A percentile compares a stretch with the other conserved stretches of the same genome.
Evolutionary conservation across 257 asterid genomes (phyloP).

Genomic region (Jacaranda copaia): DNA sequence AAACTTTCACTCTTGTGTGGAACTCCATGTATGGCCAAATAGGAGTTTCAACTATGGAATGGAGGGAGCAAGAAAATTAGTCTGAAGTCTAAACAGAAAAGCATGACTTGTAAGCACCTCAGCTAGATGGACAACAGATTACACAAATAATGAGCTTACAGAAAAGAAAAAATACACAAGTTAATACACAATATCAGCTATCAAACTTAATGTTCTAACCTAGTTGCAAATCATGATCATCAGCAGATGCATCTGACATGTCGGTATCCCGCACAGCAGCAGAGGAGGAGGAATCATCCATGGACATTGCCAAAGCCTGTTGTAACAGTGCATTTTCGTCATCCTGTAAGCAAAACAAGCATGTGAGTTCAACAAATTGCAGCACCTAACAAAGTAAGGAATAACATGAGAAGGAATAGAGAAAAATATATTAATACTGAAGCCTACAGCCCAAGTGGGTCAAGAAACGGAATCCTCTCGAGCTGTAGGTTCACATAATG

Average conservation of each 20-base stretch:
- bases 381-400: background rate
- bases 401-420: background rate
- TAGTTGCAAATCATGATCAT: slow-evolving; percentile 90
- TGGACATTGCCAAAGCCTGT: slow-evolving; percentile 98
- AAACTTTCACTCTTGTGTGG: too few relatives aligned
- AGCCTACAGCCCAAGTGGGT: background rate
- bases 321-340: slow-evolving; percentile 96
- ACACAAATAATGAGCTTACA: too few relatives aligned
- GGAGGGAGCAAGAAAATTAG: background rate
- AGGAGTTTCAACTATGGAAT: too few relatives aligned
- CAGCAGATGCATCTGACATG: slow-evolving; percentile 94
- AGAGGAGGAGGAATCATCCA: slow-evolving; percentile 81
- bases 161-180: too few relatives aligned
- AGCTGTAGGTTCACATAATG: background rate
- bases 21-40: too few relatives aligned
- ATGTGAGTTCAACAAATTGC: background rate
- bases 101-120: background rate
- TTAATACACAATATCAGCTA: background rate
- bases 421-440: background rate
- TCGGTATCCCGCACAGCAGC: slow-evolving; percentile 78
- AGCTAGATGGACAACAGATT: background rate
- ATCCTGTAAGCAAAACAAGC: slow-evolving; percentile 57
- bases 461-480: background rate
- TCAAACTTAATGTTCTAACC: slow-evolving; percentile 50
- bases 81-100: background rate